Percentiles rank a stretch among this genome's conserved stretches.
Conservation (phyloP, 78 protist species). For the Chrysochromulina tobinii region DNA sequence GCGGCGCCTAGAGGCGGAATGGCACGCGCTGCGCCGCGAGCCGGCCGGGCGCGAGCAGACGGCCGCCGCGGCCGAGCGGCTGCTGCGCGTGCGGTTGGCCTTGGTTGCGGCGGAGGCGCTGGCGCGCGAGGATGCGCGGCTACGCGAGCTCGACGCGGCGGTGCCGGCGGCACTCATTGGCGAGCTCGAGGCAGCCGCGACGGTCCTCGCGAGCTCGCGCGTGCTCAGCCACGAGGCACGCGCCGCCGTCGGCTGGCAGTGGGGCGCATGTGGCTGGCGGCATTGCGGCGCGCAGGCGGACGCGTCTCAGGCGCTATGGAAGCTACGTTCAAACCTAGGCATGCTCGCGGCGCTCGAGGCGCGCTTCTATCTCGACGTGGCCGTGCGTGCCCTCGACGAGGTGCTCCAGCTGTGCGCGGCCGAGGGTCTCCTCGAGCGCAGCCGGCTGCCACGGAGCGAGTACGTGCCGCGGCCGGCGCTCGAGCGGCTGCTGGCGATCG, state of each 20-base stretch:
- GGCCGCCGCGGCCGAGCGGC: background rate
- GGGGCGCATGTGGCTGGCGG: conserved; percentile 31
- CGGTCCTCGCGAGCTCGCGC: background rate
- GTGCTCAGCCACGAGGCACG: background rate
- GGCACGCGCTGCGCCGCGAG: background rate
- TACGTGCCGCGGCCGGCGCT: too few relatives aligned
- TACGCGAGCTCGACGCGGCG: background rate
- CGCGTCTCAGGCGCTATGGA: background rate
- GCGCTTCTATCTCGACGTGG: conserved; percentile 21
- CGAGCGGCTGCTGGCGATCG: too few relatives aligned
- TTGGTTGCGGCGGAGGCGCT: background rate
- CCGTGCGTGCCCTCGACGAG: background rate
- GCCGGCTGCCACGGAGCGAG: too few relatives aligned
- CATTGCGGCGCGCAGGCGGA: conserved; percentile 19
- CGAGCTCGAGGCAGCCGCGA: background rate
- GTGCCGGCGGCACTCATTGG: background rate
- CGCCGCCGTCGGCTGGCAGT: background rate
- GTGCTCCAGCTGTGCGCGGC: background rate
- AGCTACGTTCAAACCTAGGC: background rate
- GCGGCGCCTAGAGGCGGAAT: background rate
- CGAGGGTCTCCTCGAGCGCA: too few relatives aligned
- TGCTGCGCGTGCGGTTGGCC: background rate
- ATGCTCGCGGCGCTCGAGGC: conserved; percentile 9
- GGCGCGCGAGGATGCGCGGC: background rate
- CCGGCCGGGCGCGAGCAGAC: background rate